Conservation (phyloP, 805 yeast genomes). For the Suhomyces xylopsoci region DNA sequence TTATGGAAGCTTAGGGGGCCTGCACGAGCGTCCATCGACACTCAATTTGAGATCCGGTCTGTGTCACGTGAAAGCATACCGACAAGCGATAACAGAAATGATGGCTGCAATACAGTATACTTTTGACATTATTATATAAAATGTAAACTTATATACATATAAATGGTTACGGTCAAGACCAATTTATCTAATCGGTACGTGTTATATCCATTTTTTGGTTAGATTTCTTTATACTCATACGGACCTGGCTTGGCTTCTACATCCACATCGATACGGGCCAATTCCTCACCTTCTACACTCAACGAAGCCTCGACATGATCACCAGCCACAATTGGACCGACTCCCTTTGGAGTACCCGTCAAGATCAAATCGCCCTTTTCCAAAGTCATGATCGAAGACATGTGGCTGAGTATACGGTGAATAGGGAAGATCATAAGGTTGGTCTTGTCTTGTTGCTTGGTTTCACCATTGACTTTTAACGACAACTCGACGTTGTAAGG, state of each 20-base stretch:
- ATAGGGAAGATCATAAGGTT: constrained; percentile 85
- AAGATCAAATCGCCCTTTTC: constrained; percentile 87
- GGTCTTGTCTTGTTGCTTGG: constrained; percentile 72
- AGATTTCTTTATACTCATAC: constrained; percentile 34
- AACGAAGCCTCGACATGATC: constrained; percentile 69
- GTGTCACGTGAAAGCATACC: background rate
- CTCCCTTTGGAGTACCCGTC: constrained; percentile 98
- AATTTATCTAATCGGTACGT: too few relatives aligned
- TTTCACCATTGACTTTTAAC: constrained; percentile 66
- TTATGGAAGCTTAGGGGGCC: background rate
- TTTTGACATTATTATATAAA: too few relatives aligned
- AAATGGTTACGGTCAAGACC: too few relatives aligned
- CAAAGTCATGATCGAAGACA: constrained; percentile 87
- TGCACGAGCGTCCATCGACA: background rate
- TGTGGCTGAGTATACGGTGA: constrained; percentile 71
- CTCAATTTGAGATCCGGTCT: background rate
- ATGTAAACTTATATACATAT: too few relatives aligned
- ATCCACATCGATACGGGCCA: constrained; percentile 52
- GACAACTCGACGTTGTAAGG: constrained; percentile 67
- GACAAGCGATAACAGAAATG: too few relatives aligned
- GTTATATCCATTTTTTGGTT: too few relatives aligned
- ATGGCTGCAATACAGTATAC: too few relatives aligned
- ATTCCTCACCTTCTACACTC: constrained; percentile 49
- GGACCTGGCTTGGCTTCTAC: constrained; percentile 54
- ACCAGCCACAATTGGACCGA: constrained; percentile 79